Percentiles rank a stretch among this genome's conserved stretches.
Evolutionary conservation across 306 rosid genomes (phyloP).

Genomic region (Cucumis hystrix): DNA sequence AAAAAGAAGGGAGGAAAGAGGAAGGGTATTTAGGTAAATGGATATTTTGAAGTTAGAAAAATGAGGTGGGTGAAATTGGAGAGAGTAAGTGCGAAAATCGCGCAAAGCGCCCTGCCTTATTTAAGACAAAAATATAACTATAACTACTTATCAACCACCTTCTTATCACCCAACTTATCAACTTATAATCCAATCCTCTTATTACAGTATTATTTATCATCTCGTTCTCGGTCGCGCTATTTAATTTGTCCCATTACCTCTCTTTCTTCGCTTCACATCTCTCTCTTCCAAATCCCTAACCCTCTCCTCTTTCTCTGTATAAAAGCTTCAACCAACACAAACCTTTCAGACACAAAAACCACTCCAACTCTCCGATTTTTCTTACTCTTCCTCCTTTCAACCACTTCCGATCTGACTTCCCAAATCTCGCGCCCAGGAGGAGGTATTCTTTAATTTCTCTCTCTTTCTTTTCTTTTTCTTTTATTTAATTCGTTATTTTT

Average conservation of each 20-base stretch:
- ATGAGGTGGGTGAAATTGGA: neutral
- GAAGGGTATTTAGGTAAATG: neutral
- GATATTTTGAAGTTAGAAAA: neutral
- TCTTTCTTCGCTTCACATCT: slow-evolving; percentile 52
- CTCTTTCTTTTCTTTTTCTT: neutral
- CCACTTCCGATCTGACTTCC: slow-evolving; percentile 63
- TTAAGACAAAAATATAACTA: slow-evolving; percentile 14
- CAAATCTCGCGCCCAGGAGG: neutral
- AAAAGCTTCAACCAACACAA: slow-evolving; percentile 51
- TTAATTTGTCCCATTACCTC: slow-evolving; percentile 57
- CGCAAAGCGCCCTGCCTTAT: slow-evolving; percentile 21
- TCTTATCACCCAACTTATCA: neutral
- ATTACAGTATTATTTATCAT: slow-evolving; percentile 25
- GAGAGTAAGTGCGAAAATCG: slow-evolving; percentile 13
- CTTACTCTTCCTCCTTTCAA: slow-evolving; percentile 11
- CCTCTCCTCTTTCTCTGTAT: slow-evolving; percentile 28
- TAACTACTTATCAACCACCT: neutral
- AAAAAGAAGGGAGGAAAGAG: neutral
- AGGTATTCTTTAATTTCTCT: slow-evolving; percentile 20
- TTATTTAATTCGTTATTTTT: neutral
- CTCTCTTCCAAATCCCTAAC: slow-evolving; percentile 77
- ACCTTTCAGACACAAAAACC: slow-evolving; percentile 50
- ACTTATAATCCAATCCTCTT: slow-evolving; percentile 10
- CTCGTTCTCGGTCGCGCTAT: slow-evolving; percentile 74
- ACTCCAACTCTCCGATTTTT: slow-evolving; percentile 11